Evolutionary conservation across 2,329 filamentous ascomycete species (phyloP), one percentile per base, ranked within the genome.

Genomic region (Fusarium continuum): DNA sequence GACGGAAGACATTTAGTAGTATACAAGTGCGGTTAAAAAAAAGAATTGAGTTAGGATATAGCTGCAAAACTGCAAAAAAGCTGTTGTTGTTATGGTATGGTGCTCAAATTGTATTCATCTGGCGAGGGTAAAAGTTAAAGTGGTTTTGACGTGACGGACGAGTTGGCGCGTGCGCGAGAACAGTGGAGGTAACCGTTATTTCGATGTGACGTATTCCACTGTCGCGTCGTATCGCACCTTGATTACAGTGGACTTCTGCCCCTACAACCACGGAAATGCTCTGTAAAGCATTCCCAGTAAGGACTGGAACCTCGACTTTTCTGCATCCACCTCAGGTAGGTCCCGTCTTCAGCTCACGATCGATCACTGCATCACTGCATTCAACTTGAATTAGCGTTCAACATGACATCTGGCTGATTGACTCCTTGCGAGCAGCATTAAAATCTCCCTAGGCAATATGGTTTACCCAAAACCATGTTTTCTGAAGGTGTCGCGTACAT

Each of bases 111-210:
- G 38, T 38, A 45, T 36, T 31, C 19, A 50, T 41, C 44, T 48
- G 31, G 29, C 22, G 41, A 34, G 22, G 23, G 51, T 61, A 63
- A 66, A 66, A 63, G 62, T 61, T 66, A 66, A 66, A 63, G 62
- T 65, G 62, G 45, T 49, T 49, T 61, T 20, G 38, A 47, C 20
- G 43, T 41, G 29, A 55, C 22, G 28, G 20, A 39, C 19, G 17
- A 19, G 29, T 9, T 59, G 55, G 56, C 52, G 58, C 35, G 56
- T 61, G 55, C 56, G 40, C 31, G 26, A 38, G 13, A 31, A 16
- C 7, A 19, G 31, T 14, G 14, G 20, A n/a, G n/a, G n/a, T n/a
- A n/a, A n/a, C n/a, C n/a, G 22, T 26, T 40, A n/a, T 43, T 43
- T 43, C 25, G 16, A 29, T 44, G 34, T 64, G 61, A 64, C 60